Base-by-base conservation (phyloP, 805 yeast species). In the Zygosaccharomyces lentus region DNA sequence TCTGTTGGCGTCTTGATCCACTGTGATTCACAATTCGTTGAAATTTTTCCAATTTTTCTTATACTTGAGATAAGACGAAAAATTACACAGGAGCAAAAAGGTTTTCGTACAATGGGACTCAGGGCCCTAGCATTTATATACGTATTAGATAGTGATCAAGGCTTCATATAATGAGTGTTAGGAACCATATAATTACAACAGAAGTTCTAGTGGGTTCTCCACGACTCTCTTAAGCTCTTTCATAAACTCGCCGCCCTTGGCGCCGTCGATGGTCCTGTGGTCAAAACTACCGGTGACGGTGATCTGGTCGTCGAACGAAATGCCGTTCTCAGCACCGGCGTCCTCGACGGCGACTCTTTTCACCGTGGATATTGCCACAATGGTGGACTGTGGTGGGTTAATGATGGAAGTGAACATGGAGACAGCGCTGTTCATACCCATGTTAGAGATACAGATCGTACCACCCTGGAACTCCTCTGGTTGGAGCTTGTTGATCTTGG, bases 401-500 rank as follows among this genome's bases (percentile, higher is more conserved):
- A 93, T 83, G 71, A 93, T 93, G 30, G 99, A 91, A 25, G 99
- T 91, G 81, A 93, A 93, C 66, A 84, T 64, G 54, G 81, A 76
- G 38, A 91, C 97, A 46, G 99, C 98, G 48, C 74, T 80, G 81
- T 93, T 93, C 99, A 93, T 93, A 67, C 99, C 99, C 77, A 93
- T 76, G 84, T 93, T 93, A 56, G 98, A 93, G 65, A 93, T 91
- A 68, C 97, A 89, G 70, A 93, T 87, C 59, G 99, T 90, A 66
- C 99, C 99, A 62, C 99, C 99, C 78, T 88, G 96, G 83, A 86
- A 93, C 75, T 93, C 99, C 70, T 88, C 95, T 53, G 99, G 99
- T 55, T 72, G 65, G 68, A 93, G 82, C 76, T 91, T 93, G 72
- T 88, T 89, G 50, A 77, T 88, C 72, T 91, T 89, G 51, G 99